Base-by-base conservation (phyloP, 2,329 filamentous ascomycete genomes). In the Fusarium brevicatenulatum region DNA sequence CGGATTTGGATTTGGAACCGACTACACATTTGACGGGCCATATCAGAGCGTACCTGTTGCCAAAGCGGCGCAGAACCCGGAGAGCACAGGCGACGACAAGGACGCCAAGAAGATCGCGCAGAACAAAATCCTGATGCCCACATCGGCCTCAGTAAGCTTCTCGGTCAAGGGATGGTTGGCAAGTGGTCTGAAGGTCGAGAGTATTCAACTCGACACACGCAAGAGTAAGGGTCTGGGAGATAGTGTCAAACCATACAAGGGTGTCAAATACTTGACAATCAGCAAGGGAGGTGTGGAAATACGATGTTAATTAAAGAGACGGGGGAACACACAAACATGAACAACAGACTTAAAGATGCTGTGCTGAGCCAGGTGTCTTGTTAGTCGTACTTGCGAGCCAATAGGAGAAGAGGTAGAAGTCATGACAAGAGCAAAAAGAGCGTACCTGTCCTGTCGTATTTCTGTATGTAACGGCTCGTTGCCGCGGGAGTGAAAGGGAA, bases 231-330 rank as follows among this genome's bases (percentile, higher is more conserved):
- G 96, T 0, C 78, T 99, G 50, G 94, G 94, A 1, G 94, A 97
- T 74, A 91, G 93, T 5, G 91, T 98, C 43, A 97, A 95, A 83
- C 96, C 96, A 30, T 98, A 97, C 83, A 99, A 98, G 84, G 96
- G 96, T 3, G 96, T 99, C 74, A 99, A 99, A 83, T 99, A 99
- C 82, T 81, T 99, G 76, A 98, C 95, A 21, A 85, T 92, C 54
- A 92, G 90, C 78, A 90, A 89, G 71, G 87, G 88, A 19, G 90
- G 90, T 28, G 85, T 92, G 46, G 90, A 92, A 81, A 86, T 91
- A 74, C 84, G 90, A 76, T 91, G 90, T 79, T 90, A 62, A 58
- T 39, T 13, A 52, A 47, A 53, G 62, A 30, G 25, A n/a, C 9
- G 25, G 30, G 49, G n/a, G 34, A 46, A 62, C 25, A 55, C n/a